A percentile compares a stretch with the other conserved stretches of the same genome.
Evolutionary conservation across 371 early-diverging fungal genomes (phyloP).

Genomic region (Syncephalastrum monosporum): DNA sequence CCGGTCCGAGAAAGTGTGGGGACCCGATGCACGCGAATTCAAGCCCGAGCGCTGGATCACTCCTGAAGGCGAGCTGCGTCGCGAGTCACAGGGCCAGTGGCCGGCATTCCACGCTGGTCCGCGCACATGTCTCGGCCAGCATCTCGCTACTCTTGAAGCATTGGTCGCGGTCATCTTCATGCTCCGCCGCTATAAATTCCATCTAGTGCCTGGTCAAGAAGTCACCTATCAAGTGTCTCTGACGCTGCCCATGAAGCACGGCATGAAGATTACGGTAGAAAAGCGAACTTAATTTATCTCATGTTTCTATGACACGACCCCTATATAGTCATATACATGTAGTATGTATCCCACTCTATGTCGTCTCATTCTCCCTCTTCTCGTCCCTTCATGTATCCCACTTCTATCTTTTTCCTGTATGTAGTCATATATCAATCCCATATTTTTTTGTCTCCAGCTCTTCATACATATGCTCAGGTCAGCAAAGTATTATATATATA

Average conservation of each 20-base stretch:
- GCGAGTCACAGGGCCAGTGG: conserved; percentile 32
- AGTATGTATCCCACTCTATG: no score
- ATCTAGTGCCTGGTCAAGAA: conserved; percentile 40
- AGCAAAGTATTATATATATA: no score
- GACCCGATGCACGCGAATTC: conserved; percentile 56
- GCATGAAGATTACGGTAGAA: conserved; percentile 39
- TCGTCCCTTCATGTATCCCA: no score
- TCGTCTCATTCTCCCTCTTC: no score
- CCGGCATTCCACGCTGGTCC: conserved; percentile 60
- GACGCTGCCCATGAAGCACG: conserved; percentile 54
- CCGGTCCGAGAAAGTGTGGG: conserved; percentile 56
- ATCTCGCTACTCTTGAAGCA: conserved; percentile 54
- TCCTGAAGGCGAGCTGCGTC: conserved; percentile 22
- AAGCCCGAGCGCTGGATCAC: conserved; percentile 61
- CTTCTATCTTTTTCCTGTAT: no score
- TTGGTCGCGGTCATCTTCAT: conserved; percentile 46
- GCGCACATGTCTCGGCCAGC: conserved; percentile 35
- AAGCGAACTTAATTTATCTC: conserved; percentile 9
- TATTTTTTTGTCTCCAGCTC: no score
- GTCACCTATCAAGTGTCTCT: conserved; percentile 38
- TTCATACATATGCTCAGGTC: no score
- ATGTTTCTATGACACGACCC: no score
- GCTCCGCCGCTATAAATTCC: conserved; percentile 46
- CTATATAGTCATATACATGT: no score
- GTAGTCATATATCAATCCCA: no score